Base-by-base conservation (phyloP, 2,329 filamentous ascomycete species). In the Cytospora chrysosperma region DNA sequence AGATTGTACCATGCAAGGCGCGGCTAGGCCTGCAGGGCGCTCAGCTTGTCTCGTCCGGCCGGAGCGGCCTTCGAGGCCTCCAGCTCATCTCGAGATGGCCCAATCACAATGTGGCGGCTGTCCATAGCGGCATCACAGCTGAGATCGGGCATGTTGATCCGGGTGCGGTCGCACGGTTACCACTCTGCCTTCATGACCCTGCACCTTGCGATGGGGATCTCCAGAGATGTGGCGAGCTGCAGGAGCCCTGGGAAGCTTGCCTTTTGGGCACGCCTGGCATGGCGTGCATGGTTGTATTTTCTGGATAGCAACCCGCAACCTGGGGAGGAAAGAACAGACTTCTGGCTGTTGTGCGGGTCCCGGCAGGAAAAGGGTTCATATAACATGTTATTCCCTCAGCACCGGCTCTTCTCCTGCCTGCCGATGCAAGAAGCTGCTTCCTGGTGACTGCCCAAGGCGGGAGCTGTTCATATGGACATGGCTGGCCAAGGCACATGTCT, bases 41-140 rank as follows among this genome's bases (percentile, higher is more conserved):
- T 60, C 58, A 60, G 62, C 32, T 56, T 56, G 52, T 37, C 40
- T 47, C 21, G 49, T 24, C 34, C 50, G 55, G 37, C 61, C 27
- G 9, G 21, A 47, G 43, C n/a, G 8, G n/a, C n/a, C 24, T 63
- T 26, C 40, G 61, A 52, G 61, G 51, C 57, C 62, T n/a, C n/a
- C n/a, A n/a, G n/a, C n/a, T 64, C 57, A 64, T 61, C 49, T 64
- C 13, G 53, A 26, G 28, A 21, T 56, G 32, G 52, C 21, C 58
- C 62, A 57, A 54, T 57, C 21, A 60, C 2, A n/a, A 57, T 4
- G 40, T n/a, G n/a, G 62, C 56, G 53, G 58, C 58, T 61, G 58
- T 32, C 15, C 62, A 51, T 47, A 19, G 43, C n/a, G n/a, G 21
- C 7, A n/a, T 24, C n/a, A 24, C 43, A 24, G 43, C 43, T 24